These are phyloP conservation scores for Aspergillus ustus DNA, from an alignment of 2,329 filamentous ascomycete species.

Conservation along the genomic window DNA sequence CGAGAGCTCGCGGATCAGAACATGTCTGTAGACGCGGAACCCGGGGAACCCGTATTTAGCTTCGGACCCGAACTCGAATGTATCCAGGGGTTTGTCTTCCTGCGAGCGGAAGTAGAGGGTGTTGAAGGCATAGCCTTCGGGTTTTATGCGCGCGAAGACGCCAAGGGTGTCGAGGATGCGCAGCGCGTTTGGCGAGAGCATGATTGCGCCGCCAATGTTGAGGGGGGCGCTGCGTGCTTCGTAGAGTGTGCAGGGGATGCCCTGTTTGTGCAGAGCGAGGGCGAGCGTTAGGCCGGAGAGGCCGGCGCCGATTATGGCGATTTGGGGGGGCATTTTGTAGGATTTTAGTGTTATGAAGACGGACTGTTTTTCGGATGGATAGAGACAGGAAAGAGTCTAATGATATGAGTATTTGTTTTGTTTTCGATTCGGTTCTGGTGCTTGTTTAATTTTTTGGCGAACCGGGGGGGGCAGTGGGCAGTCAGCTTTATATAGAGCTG, in stretches of 20 bases:
- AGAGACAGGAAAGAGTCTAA: no score
- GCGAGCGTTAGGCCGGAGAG: slow-evolving; percentile 60
- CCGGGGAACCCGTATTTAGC: slow-evolving; percentile 58
- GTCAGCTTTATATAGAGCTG: neutral
- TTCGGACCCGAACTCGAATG: slow-evolving; percentile 55
- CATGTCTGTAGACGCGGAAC: slow-evolving; percentile 59
- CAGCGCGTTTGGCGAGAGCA: slow-evolving; percentile 65
- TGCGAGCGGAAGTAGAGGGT: slow-evolving; percentile 51
- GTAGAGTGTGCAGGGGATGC: slow-evolving; percentile 57
- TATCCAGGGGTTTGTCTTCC: slow-evolving; percentile 41
- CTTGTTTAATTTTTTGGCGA: no score
- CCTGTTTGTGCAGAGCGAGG: slow-evolving; percentile 57
- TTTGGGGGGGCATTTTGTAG: slow-evolving; percentile 5
- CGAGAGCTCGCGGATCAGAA: slow-evolving; percentile 57
- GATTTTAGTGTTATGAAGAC: no score
- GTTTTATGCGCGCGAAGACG: slow-evolving; percentile 52
- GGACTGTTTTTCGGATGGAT: neutral
- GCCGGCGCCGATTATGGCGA: slow-evolving; percentile 56
- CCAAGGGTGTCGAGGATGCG: slow-evolving; percentile 57
- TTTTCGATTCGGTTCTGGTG: no score
- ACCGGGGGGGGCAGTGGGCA: no score
- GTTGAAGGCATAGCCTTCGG: slow-evolving; percentile 58
- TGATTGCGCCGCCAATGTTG: slow-evolving; percentile 60
- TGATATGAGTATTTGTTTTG: no score
- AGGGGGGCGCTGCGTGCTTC: slow-evolving; percentile 53